A percentile compares a stretch with the other conserved stretches of the same genome.
phyloP scores from a whole-genome alignment of 371 early-diverging fungal genomes.

The Syncephalis plumigaleata region DNA sequence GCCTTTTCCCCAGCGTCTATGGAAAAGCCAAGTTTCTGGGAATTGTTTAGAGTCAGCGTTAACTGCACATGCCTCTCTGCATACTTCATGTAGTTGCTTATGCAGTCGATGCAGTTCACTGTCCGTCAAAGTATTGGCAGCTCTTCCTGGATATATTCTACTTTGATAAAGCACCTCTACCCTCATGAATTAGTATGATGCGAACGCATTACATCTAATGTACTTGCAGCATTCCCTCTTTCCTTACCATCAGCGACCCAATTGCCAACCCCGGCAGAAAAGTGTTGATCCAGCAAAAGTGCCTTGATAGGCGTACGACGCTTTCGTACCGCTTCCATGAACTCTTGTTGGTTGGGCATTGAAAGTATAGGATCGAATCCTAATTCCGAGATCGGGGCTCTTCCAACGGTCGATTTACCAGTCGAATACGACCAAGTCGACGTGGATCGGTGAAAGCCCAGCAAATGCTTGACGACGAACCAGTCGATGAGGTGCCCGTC shows the following conservation, averaged over 20 bases:
- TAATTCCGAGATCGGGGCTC: slow-evolving; percentile 26
- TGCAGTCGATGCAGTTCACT: slow-evolving; percentile 19
- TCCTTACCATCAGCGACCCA: slow-evolving; percentile 44
- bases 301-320: slow-evolving; percentile 32
- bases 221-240: too few relatives aligned
- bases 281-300: slow-evolving; percentile 31
- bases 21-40: slow-evolving; percentile 42
- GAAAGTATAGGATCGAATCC: slow-evolving; percentile 35
- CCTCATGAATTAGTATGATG: too few relatives aligned
- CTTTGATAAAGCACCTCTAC: slow-evolving; percentile 34
- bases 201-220: too few relatives aligned
- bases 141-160: slow-evolving; percentile 35
- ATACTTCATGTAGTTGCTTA: slow-evolving; percentile 18
- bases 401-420: slow-evolving; percentile 19
- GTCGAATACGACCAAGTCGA: slow-evolving; percentile 25
- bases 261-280: slow-evolving; percentile 49
- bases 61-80: slow-evolving; percentile 20
- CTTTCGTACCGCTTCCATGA: slow-evolving; percentile 12
- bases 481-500: background rate
- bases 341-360: slow-evolving; percentile 19
- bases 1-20: slow-evolving; percentile 34
- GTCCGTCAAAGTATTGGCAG: slow-evolving; percentile 20
- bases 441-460: slow-evolving; percentile 35
- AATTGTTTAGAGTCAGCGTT: slow-evolving; percentile 36
- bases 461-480: slow-evolving; percentile 4